phyloP scores from a whole-genome alignment of 2,329 filamentous ascomycete species.

The Mariannaea sp. region DNA sequence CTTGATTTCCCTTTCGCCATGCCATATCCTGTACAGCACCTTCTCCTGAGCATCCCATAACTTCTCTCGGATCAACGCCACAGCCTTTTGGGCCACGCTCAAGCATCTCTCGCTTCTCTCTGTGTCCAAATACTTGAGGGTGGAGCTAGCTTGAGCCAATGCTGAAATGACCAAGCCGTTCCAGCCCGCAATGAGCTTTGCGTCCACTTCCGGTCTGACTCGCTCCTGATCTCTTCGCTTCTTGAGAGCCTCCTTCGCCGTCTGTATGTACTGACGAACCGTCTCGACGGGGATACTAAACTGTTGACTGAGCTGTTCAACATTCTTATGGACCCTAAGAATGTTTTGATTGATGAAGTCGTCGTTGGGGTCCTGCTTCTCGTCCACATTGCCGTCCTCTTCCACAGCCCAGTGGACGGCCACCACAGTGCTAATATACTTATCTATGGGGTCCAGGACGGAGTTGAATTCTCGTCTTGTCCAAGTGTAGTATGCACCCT shows the following conservation, averaged over 20 bases:
- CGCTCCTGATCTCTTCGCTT: slow-evolving; percentile 75
- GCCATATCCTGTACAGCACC: slow-evolving; percentile 75
- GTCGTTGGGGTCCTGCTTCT: slow-evolving; percentile 84
- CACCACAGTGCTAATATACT: slow-evolving; percentile 71
- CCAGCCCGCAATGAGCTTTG: slow-evolving; percentile 85
- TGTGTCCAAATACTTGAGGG: slow-evolving; percentile 65
- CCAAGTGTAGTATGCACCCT: slow-evolving; percentile 96
- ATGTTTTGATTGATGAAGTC: slow-evolving; percentile 96
- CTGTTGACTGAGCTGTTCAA: slow-evolving; percentile 72
- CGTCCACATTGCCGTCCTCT: slow-evolving; percentile 83
- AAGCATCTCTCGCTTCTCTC: slow-evolving; percentile 65
- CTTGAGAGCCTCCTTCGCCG: slow-evolving; percentile 70
- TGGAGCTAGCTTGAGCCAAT: slow-evolving; percentile 74
- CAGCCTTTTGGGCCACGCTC: slow-evolving; percentile 68
- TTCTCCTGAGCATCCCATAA: slow-evolving; percentile 70
- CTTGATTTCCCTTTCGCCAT: slow-evolving; percentile 65
- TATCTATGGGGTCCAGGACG: slow-evolving; percentile 59
- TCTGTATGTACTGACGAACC: slow-evolving; percentile 68
- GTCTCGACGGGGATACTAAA: slow-evolving; percentile 74
- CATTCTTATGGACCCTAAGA: slow-evolving; percentile 70
- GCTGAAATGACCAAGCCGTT: slow-evolving; percentile 88
- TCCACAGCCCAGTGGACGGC: slow-evolving; percentile 85
- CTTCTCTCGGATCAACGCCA: slow-evolving; percentile 71
- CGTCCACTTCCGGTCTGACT: slow-evolving; percentile 77
- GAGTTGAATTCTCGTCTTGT: slow-evolving; percentile 83